Percentiles rank a stretch among this genome's conserved stretches.
Evolutionary conservation across 257 asterid species (phyloP).

Genomic region (Capsicum rhomboideum): DNA sequence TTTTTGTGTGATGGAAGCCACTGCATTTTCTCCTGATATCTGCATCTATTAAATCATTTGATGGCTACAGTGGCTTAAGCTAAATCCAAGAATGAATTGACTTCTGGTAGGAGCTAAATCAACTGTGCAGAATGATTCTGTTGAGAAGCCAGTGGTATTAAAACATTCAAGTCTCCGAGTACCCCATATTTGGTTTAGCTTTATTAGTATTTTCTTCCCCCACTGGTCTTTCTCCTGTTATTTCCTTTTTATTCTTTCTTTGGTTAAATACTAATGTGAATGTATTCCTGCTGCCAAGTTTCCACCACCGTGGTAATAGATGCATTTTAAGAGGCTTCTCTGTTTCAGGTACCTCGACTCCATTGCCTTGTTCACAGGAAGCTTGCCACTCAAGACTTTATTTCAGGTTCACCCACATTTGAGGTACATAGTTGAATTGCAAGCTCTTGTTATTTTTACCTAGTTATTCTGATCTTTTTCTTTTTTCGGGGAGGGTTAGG

Average conservation of each 20-base stretch:
- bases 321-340: not conserved
- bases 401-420: slow-evolving; percentile 28
- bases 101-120: not conserved
- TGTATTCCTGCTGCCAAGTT: not conserved
- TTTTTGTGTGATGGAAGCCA: not conserved
- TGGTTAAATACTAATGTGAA: not conserved
- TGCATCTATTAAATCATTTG: not conserved
- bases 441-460: not conserved
- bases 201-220: not conserved
- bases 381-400: slow-evolving; percentile 57
- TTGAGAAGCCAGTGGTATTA: not conserved
- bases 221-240: not conserved
- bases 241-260: not conserved
- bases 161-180: not conserved
- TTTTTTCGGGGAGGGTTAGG: not conserved
- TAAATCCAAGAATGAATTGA: not conserved
- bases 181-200: not conserved
- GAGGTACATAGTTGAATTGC: slow-evolving; percentile 41
- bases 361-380: slow-evolving; percentile 71
- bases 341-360: slow-evolving; percentile 72
- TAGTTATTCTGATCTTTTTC: not conserved
- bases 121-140: not conserved
- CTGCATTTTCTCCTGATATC: not conserved
- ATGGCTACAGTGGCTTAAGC: not conserved
- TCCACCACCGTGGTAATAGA: not conserved